These are phyloP conservation scores for Aspergillus ustus DNA, from an alignment of 2,329 filamentous ascomycete species.

Conservation along the genomic window DNA sequence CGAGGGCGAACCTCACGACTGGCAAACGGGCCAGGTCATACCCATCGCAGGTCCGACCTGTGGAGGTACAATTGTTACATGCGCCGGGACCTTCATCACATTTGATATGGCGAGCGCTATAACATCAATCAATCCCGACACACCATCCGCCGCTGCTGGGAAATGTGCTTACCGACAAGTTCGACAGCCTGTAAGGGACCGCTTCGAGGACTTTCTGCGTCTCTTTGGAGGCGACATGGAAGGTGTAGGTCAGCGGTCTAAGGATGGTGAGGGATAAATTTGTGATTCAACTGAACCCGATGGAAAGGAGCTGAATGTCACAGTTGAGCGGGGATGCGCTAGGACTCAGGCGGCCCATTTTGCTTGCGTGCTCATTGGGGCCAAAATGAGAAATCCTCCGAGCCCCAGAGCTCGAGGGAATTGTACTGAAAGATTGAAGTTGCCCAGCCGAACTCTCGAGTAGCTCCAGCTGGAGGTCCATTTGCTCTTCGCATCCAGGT, in stretches of 20 bases:
- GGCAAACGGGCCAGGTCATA: constrained; percentile 31
- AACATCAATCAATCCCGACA: neutral
- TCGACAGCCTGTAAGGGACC: constrained; percentile 14
- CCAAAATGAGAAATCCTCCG: too few species aligned
- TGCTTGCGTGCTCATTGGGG: too few species aligned
- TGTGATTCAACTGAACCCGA: neutral
- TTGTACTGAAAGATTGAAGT: too few species aligned
- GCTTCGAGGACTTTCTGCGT: constrained; percentile 1
- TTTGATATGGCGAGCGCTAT: constrained; percentile 21
- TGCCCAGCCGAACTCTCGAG: too few species aligned
- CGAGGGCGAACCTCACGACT: neutral
- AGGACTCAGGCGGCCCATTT: neutral
- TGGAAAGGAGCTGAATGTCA: neutral
- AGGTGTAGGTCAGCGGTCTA: neutral
- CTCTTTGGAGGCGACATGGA: neutral
- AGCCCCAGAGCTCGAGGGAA: too few species aligned
- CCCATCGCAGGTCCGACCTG: constrained; percentile 42
- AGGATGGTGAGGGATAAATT: neutral
- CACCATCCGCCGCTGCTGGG: neutral
- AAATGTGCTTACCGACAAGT: constrained; percentile 9
- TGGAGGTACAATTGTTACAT: constrained; percentile 41
- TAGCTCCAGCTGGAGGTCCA: too few species aligned
- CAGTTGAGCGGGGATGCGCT: neutral
- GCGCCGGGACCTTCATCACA: constrained; percentile 39
- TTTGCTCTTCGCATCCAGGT: too few species aligned